Evolutionary conservation across 2,329 filamentous ascomycete genomes (phyloP).

Genomic region (Uncinocarpus reesii): DNA sequence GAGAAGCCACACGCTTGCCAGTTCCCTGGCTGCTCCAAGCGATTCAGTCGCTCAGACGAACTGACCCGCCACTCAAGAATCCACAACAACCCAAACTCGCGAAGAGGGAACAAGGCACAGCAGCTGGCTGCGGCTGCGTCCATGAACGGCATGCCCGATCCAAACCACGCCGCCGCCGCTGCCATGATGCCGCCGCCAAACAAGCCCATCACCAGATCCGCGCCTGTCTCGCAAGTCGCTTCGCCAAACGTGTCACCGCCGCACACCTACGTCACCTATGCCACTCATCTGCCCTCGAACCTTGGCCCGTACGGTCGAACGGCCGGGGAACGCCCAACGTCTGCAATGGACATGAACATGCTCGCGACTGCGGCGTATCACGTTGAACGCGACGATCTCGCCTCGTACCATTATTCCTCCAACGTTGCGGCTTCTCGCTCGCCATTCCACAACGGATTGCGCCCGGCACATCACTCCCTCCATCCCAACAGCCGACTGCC

Average conservation of each 20-base stretch:
- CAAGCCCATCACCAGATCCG: conserved; percentile 75
- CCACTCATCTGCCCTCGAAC: conserved; percentile 48
- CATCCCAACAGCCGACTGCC: conserved; percentile 53
- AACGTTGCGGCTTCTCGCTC: conserved; percentile 23
- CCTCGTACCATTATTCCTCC: conserved; percentile 28
- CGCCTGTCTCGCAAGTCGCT: conserved; percentile 70
- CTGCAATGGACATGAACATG: conserved; percentile 54
- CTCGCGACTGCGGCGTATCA: conserved; percentile 59
- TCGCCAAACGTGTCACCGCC: conserved; percentile 97
- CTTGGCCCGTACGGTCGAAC: conserved; percentile 46
- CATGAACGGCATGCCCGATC: conserved; percentile 19
- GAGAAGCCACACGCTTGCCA: conserved; percentile 97
- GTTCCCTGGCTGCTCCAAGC: conserved; percentile 91
- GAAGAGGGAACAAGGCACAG: conserved; percentile 72
- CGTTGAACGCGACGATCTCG: conserved; percentile 52
- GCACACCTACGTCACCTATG: conserved; percentile 63
- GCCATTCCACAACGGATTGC: conserved; percentile 18
- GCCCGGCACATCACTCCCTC: conserved; percentile 32
- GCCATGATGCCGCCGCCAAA: conserved; percentile 71
- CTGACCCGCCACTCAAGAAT: conserved; percentile 94
- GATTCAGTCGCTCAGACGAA: conserved; percentile 93
- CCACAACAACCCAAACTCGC: conserved; percentile 97
- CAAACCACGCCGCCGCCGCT: conserved; percentile 35
- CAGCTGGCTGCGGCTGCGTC: conserved; percentile 45
- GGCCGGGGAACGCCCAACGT: conserved; percentile 36